Evolutionary conservation across 1,284 basidiomycete species (phyloP), one percentile per base, ranked within the genome.

Genomic region (Ceratobasidium sp.): DNA sequence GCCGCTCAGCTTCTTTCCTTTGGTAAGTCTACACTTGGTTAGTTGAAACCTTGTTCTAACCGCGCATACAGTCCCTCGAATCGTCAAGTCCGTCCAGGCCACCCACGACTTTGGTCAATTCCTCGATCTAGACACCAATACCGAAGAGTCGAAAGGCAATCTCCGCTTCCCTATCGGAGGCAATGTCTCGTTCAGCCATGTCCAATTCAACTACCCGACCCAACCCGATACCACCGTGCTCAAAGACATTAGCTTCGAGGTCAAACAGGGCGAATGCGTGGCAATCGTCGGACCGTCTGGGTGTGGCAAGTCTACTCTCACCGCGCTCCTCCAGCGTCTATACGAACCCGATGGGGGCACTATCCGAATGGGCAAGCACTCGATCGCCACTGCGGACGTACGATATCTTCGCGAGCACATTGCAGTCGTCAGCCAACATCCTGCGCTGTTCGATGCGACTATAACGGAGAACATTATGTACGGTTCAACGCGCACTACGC

Each of bases 211-310:
- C 1, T 98, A 98, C 84, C 94, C 95, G 0, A 87, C 91, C 27
- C 90, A 91, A n/a, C 87, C 92, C 1, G 89, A 93, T 65, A 88
- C 88, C 6, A 87, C 88, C 0, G 89, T 97, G 17, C 86, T 98
- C 75, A 86, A 86, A 67, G 84, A 89, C 77, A 79, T 96, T 71
- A 88, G 88, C 56, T 87, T 98, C 78, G 81, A 84, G 19, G 85
- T 97, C 79, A 78, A 80, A 1, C 85, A 90, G 1, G 92, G 93
- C 69, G 93, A 97, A 82, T 93, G 90, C 71, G 92, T 97, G 29
- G 96, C 94, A 0, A 87, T 98, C 75, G 95, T 98, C 17, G 96
- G 96, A 9, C 84, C 92, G 0, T 96, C 94, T 1, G 96, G 96
- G 0, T 93, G 89, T 19, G 96, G 96, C 65, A 97, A 97, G 84